phyloP scores from a whole-genome alignment of 148 eudicot genomes.

The Spergularia marina region DNA sequence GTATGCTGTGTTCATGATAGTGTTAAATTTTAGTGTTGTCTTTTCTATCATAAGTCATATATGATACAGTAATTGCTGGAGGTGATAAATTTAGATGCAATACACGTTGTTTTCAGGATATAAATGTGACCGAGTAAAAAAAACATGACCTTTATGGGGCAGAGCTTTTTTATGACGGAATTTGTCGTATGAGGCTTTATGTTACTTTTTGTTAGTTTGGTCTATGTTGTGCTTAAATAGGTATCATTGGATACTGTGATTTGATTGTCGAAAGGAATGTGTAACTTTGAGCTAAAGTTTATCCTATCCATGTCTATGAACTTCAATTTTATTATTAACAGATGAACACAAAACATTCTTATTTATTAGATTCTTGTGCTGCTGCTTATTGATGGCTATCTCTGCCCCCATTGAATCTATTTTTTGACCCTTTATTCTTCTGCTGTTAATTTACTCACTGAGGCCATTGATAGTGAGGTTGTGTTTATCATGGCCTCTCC shows the following conservation, averaged over 20 bases:
- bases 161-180: not conserved
- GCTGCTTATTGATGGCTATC: not conserved
- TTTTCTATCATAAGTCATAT: not conserved
- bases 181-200: not conserved
- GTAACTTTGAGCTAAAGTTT: not conserved
- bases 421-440: not conserved
- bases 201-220: no score
- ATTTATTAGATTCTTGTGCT: not conserved
- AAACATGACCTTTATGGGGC: not conserved
- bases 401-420: not conserved
- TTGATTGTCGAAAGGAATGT: not conserved
- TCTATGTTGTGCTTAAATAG: not conserved
- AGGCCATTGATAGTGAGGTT: not conserved
- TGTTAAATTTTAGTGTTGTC: conserved; percentile 6
- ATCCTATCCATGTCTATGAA: no score
- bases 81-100: not conserved
- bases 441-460: not conserved
- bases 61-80: conserved; percentile 5
- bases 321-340: not conserved
- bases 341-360: not conserved
- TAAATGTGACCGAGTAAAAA: not conserved
- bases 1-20: conserved; percentile 2
- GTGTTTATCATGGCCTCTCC: not conserved
- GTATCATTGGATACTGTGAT: not conserved
- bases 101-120: not conserved